A percentile compares a stretch with the other conserved stretches of the same genome.
phyloP scores from a whole-genome alignment of 345 rosid genomes.

The Psidium guajava region DNA sequence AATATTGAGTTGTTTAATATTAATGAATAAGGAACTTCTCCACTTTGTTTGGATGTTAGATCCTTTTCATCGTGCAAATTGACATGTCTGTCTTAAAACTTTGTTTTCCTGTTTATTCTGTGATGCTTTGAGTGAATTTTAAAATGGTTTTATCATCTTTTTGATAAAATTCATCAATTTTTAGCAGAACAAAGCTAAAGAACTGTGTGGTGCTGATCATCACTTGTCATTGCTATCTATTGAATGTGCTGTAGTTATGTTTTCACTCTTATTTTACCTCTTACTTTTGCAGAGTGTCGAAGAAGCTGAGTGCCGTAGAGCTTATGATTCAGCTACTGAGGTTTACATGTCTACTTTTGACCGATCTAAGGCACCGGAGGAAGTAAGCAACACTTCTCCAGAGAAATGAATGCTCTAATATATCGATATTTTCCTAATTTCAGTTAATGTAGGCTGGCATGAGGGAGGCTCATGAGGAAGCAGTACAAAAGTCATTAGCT shows the following conservation, averaged over 20 bases:
- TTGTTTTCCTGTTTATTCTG: not conserved
- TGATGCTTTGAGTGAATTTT: not conserved
- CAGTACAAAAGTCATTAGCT: slow-evolving; percentile 60
- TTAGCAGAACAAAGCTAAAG: not conserved
- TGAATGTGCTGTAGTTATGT: not conserved
- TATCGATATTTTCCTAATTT: slow-evolving; percentile 14
- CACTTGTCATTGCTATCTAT: not conserved
- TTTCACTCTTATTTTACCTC: not conserved
- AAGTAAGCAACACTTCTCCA: slow-evolving; percentile 35
- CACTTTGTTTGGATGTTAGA: not conserved
- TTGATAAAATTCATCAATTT: not conserved
- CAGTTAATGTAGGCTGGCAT: slow-evolving; percentile 44
- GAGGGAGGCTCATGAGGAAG: slow-evolving; percentile 92
- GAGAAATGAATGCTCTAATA: not conserved
- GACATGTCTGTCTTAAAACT: not conserved
- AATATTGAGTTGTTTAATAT: not conserved
- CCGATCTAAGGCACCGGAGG: slow-evolving; percentile 73
- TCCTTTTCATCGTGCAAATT: not conserved
- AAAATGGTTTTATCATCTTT: not conserved
- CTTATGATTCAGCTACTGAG: slow-evolving; percentile 78
- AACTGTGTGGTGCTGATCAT: not conserved
- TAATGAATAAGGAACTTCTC: not conserved
- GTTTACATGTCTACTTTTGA: slow-evolving; percentile 60
- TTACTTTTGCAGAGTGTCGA: slow-evolving; percentile 76
- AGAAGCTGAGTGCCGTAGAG: slow-evolving; percentile 92